These are phyloP conservation scores for Platismatia glauca DNA, from an alignment of 495 filamentous ascomycete species.

Conservation along the genomic window DNA sequence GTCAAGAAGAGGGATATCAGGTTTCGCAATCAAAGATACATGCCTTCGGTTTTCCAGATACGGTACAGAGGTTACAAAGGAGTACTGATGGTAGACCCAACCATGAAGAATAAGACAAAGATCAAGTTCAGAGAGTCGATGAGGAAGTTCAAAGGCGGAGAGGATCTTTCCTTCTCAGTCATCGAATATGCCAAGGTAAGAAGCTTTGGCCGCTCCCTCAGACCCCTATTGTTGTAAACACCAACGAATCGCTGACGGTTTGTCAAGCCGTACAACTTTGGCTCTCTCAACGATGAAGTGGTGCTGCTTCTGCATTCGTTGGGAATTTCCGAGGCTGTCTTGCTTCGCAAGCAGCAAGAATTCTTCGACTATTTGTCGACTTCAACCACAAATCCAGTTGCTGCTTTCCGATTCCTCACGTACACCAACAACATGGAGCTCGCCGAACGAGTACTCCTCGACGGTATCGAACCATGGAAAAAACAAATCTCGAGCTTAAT, in stretches of 20 bases:
- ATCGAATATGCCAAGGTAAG: conserved; percentile 37
- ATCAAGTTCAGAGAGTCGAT: conserved; percentile 43
- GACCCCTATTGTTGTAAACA: no score
- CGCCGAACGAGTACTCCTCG: conserved; percentile 40
- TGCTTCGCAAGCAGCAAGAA: conserved; percentile 38
- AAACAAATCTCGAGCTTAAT: no score
- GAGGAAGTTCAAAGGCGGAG: conserved; percentile 40
- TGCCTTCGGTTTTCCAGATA: conserved; percentile 44
- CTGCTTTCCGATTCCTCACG: conserved; percentile 38
- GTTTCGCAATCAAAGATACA: conserved; percentile 37
- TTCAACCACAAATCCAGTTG: conserved; percentile 27
- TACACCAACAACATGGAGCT: conserved; percentile 34
- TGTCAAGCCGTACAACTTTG: conserved; percentile 35
- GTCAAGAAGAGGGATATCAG: conserved; percentile 30
- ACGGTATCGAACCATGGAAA: conserved; percentile 24
- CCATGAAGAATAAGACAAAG: conserved; percentile 28
- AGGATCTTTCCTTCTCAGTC: conserved; percentile 38
- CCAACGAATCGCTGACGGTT: no score
- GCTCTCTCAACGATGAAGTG: conserved; percentile 44
- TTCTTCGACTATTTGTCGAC: conserved; percentile 23
- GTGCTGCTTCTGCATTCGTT: conserved; percentile 38
- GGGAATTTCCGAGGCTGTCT: conserved; percentile 30
- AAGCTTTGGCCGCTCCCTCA: no score
- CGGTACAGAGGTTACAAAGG: conserved; percentile 45
- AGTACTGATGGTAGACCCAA: conserved; percentile 38